Conservation (phyloP, 208 protist genomes). For the Acanthamoeba castellanii region DNA sequence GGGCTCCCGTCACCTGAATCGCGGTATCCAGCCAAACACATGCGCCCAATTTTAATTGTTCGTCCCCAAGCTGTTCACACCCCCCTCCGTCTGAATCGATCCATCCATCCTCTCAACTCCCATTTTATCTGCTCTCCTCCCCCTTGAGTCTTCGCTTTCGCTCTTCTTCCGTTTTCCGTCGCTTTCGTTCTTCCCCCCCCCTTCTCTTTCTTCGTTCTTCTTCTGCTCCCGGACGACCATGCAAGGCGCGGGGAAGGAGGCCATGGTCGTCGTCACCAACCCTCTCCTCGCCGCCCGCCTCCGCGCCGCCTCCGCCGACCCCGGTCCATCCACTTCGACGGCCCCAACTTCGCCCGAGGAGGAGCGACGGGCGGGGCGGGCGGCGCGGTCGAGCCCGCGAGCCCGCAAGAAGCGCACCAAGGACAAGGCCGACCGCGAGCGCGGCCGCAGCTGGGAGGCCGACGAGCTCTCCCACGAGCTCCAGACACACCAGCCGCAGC, state of each 20-base stretch:
- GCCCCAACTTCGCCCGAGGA: not conserved
- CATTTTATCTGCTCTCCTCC: too few species aligned
- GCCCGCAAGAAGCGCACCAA: not conserved
- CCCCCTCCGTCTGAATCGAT: too few species aligned
- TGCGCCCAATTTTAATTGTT: too few species aligned
- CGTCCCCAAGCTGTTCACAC: too few species aligned
- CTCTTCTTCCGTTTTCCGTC: not conserved
- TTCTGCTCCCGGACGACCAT: not conserved
- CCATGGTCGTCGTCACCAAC: slow-evolving; percentile 39
- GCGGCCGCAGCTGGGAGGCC: slow-evolving; percentile 22
- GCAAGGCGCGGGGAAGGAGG: slow-evolving; percentile 3
- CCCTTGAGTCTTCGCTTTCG: not conserved
- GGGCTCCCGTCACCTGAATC: too few species aligned
- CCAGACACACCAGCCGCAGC: not conserved
- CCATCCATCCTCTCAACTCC: not conserved
- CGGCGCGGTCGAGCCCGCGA: not conserved
- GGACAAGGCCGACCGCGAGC: not conserved
- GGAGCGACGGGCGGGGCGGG: too few species aligned
- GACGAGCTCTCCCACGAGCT: not conserved
- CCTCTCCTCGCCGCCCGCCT: slow-evolving; percentile 15
- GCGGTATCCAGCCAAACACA: too few species aligned
- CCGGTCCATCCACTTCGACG: not conserved
- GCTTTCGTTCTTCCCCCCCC: slow-evolving; percentile 1
- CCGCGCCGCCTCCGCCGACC: not conserved
- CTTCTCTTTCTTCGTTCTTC: not conserved